Conservation (phyloP, 2,329 filamentous ascomycete species). For the Bimuria novae-zelandiae region DNA sequence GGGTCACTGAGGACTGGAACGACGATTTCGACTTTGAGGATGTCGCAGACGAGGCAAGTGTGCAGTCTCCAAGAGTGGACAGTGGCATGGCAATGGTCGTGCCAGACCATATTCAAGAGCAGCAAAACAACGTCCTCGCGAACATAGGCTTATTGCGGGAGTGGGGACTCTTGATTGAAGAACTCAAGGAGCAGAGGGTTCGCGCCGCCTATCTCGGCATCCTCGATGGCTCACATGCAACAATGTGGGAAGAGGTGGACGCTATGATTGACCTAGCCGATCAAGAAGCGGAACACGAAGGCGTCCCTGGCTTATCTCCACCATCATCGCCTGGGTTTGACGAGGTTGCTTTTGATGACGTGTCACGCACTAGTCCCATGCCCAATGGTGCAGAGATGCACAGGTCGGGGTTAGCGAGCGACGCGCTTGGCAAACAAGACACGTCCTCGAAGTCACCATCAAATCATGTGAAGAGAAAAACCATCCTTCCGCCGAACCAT, state of each 20-base stretch:
- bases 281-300: slow-evolving; percentile 65
- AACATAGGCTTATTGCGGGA: slow-evolving; percentile 85
- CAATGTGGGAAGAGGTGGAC: slow-evolving; percentile 79
- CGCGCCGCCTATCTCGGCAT: slow-evolving; percentile 72
- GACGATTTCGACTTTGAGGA: slow-evolving; percentile 83
- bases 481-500: slow-evolving; percentile 42
- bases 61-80: slow-evolving; percentile 49
- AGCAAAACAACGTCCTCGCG: slow-evolving; percentile 79
- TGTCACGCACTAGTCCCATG: slow-evolving; percentile 45
- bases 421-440: slow-evolving; percentile 26
- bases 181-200: slow-evolving; percentile 76
- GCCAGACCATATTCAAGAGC: slow-evolving; percentile 77
- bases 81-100: slow-evolving; percentile 66
- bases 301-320: slow-evolving; percentile 55
- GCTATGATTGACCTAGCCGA: slow-evolving; percentile 85
- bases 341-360: slow-evolving; percentile 62
- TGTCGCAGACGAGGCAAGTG: slow-evolving; percentile 46
- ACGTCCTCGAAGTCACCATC: slow-evolving; percentile 18
- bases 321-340: slow-evolving; percentile 64
- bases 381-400: slow-evolving; percentile 31
- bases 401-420: slow-evolving; percentile 37
- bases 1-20: slow-evolving; percentile 84
- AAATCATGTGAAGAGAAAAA: slow-evolving; percentile 34
- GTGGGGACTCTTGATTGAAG: slow-evolving; percentile 79
- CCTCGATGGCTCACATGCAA: slow-evolving; percentile 61